Evolutionary conservation across 257 asterid genomes (phyloP).

Genomic region (Linaria vulgaris): DNA sequence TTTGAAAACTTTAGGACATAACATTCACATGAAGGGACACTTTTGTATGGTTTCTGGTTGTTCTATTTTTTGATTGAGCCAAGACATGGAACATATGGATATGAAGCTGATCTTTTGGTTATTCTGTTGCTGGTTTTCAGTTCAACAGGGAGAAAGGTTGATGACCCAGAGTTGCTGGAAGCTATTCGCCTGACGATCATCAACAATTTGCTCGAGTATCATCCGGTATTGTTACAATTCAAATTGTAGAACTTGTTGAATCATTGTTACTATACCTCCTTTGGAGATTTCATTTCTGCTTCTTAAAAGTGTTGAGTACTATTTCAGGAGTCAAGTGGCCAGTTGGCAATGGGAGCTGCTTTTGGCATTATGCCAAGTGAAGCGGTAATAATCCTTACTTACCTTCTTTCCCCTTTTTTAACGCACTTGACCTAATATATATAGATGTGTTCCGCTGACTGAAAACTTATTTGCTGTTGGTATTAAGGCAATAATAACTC

Average conservation of each 20-base stretch:
- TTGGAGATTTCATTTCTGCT: constrained; percentile 23
- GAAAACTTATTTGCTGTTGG: background rate
- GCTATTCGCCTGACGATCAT: constrained; percentile 96
- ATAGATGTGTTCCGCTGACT: background rate
- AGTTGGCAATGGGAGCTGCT: constrained; percentile 89
- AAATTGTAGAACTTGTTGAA: background rate
- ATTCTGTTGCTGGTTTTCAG: constrained; percentile 40
- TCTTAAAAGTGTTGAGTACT: constrained; percentile 20
- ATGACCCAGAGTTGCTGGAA: constrained; percentile 94
- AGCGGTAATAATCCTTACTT: constrained; percentile 37
- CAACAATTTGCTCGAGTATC: constrained; percentile 86
- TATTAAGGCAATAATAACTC: background rate
- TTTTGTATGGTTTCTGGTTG: too few relatives aligned
- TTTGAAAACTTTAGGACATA: too few relatives aligned
- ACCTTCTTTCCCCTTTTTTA: too few relatives aligned
- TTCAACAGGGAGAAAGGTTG: constrained; percentile 83
- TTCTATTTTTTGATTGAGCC: too few relatives aligned
- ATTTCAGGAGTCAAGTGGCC: constrained; percentile 83
- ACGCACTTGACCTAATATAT: too few relatives aligned
- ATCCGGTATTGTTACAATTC: constrained; percentile 62
- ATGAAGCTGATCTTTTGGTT: too few relatives aligned
- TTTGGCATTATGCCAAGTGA: constrained; percentile 63
- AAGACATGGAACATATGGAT: too few relatives aligned
- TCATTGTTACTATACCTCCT: constrained; percentile 15
- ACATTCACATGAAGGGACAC: too few relatives aligned